Conservation (phyloP, 2,329 filamentous ascomycete species). For the Scedosporium aurantiacum region DNA sequence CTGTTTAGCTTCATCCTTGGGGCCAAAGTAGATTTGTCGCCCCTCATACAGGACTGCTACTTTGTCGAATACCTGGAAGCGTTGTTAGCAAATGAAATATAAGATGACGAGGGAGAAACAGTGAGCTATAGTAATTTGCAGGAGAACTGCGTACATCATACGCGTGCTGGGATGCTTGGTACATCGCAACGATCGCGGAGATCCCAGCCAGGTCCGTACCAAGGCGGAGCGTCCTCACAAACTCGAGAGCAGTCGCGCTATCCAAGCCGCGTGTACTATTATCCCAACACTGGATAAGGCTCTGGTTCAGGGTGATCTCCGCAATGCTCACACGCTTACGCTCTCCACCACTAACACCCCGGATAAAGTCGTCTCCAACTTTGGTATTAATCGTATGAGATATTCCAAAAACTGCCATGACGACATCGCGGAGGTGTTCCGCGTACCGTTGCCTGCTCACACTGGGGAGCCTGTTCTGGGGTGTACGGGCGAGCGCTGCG, state of each 20-base stretch:
- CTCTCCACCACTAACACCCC: constrained; percentile 71
- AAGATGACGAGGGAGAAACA: too few species aligned
- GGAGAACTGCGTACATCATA: constrained; percentile 30
- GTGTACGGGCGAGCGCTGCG: constrained; percentile 49
- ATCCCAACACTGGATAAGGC: constrained; percentile 18
- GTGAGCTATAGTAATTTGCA: too few species aligned
- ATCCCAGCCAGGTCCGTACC: constrained; percentile 17
- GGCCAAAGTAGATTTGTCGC: constrained; percentile 56
- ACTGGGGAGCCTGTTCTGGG: constrained; percentile 50
- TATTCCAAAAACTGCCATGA: constrained; percentile 72
- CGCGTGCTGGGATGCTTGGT: constrained; percentile 50
- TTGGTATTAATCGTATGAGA: constrained; percentile 62
- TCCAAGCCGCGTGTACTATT: constrained; percentile 21
- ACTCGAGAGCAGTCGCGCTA: constrained; percentile 18
- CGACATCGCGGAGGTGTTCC: constrained; percentile 31
- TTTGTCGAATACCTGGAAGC: constrained; percentile 49
- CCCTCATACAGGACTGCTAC: constrained; percentile 57
- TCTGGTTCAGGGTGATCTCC: constrained; percentile 37
- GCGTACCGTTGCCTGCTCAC: constrained; percentile 33
- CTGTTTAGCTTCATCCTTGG: constrained; percentile 45
- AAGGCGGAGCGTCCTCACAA: constrained; percentile 16
- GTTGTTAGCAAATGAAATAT: too few species aligned
- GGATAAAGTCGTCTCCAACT: constrained; percentile 61
- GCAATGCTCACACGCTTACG: constrained; percentile 71
- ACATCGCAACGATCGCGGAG: constrained; percentile 28